phyloP scores from a whole-genome alignment of 805 yeast genomes.

The Teunomyces pallodes region DNA sequence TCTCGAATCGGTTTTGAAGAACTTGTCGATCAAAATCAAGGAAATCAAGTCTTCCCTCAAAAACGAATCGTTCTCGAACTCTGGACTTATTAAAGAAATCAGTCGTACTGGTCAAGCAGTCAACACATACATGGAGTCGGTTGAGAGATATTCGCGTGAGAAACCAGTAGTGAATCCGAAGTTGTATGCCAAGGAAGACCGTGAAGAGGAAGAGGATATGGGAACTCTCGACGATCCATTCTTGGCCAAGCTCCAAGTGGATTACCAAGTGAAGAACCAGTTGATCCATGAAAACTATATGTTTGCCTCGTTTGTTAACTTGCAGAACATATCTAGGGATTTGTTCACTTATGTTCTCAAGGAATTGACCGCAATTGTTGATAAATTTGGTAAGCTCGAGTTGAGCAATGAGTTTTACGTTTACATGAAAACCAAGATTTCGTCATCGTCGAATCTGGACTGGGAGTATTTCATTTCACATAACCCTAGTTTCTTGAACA shows the following conservation, averaged over 20 bases:
- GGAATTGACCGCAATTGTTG: constrained; percentile 32
- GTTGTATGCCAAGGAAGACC: constrained; percentile 15
- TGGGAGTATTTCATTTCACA: constrained; percentile 39
- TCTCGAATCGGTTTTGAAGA: constrained; percentile 33
- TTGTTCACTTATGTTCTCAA: constrained; percentile 35
- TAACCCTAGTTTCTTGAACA: constrained; percentile 27
- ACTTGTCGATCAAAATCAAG: constrained; percentile 37
- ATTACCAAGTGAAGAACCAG: constrained; percentile 41
- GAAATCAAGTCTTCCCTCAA: constrained; percentile 39
- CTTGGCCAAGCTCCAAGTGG: constrained; percentile 36
- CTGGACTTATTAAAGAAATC: constrained; percentile 39
- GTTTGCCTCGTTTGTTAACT: constrained; percentile 40
- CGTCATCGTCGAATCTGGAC: constrained; percentile 26
- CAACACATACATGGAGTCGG: constrained; percentile 27
- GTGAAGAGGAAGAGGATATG: constrained; percentile 24
- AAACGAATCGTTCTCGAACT: constrained; percentile 41
- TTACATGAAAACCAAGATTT: constrained; percentile 24
- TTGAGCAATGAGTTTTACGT: constrained; percentile 23
- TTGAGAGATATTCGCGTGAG: constrained; percentile 32
- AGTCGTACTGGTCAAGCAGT: constrained; percentile 59
- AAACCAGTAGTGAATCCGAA: constrained; percentile 33
- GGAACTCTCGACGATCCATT: constrained; percentile 40
- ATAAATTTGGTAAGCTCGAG: constrained; percentile 30
- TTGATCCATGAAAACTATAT: constrained; percentile 40
- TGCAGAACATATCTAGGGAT: constrained; percentile 41